Conservation (phyloP, 306 rosid genomes). For the Boehmeria nivea region DNA sequence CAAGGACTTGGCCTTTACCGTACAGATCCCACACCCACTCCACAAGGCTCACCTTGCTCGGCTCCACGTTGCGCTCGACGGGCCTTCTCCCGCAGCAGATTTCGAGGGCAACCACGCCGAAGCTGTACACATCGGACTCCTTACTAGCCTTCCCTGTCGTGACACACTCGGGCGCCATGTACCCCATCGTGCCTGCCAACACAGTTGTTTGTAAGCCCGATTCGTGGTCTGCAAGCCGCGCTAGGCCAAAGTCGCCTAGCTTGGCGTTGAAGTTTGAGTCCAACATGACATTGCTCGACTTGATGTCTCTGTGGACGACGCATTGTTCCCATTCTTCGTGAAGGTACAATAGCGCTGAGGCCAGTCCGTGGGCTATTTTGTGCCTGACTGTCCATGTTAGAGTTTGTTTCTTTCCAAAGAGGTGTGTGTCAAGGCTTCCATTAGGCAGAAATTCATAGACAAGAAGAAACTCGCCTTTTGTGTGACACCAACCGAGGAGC, state of each 20-base stretch:
- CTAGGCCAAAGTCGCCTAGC: conserved; percentile 77
- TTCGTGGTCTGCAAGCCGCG: conserved; percentile 65
- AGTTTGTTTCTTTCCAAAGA: conserved; percentile 38
- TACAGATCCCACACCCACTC: conserved; percentile 77
- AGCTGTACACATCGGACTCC: conserved; percentile 66
- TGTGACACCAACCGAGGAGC: conserved; percentile 82
- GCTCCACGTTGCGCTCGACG: conserved; percentile 41
- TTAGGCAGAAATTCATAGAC: conserved; percentile 31
- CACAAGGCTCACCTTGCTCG: conserved; percentile 43
- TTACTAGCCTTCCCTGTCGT: conserved; percentile 68
- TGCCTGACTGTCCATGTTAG: conserved; percentile 51
- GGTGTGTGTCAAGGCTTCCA: conserved; percentile 55
- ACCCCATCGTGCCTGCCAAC: conserved; percentile 77
- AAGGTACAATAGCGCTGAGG: conserved; percentile 58
- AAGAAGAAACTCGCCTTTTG: conserved; percentile 57
- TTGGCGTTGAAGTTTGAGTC: conserved; percentile 67
- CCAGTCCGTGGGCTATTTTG: conserved; percentile 56
- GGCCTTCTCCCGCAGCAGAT: conserved; percentile 65
- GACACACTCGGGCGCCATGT: conserved; percentile 72
- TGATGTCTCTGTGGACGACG: conserved; percentile 75
- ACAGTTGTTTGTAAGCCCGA: conserved; percentile 69
- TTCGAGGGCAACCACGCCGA: conserved; percentile 70
- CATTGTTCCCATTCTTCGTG: conserved; percentile 90
- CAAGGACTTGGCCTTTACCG: conserved; percentile 43
- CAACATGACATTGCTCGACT: conserved; percentile 71